These are phyloP conservation scores for Casuarina glauca DNA, from an alignment of 306 rosid genomes.

Conservation along the genomic window DNA sequence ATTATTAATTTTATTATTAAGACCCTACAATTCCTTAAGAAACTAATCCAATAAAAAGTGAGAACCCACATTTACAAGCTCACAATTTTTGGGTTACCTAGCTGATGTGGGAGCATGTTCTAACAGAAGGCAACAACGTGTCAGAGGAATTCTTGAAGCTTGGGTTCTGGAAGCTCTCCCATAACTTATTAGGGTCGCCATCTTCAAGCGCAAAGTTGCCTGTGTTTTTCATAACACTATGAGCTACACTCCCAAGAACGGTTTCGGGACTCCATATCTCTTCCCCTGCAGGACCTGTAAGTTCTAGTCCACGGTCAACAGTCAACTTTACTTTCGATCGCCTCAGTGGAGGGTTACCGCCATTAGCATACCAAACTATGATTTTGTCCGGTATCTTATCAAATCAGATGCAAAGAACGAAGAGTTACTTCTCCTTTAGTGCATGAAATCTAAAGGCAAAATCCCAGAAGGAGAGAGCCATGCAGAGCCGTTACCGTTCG, in stretches of 20 bases:
- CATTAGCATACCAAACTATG: constrained; percentile 32
- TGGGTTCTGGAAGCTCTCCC: constrained; percentile 50
- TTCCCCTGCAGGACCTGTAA: constrained; percentile 28
- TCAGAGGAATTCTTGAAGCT: constrained; percentile 12
- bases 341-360: constrained; percentile 11
- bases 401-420: constrained; percentile 28
- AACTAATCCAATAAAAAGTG: too few species aligned
- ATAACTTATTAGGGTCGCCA: not conserved
- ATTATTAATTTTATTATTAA: too few species aligned
- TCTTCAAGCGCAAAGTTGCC: constrained; percentile 51
- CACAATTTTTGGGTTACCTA: constrained; percentile 36
- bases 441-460: constrained; percentile 36
- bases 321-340: constrained; percentile 28
- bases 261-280: constrained; percentile 25
- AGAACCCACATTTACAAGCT: constrained; percentile 11
- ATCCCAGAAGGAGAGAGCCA: constrained; percentile 38
- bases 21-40: too few species aligned
- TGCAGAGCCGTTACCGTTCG: not conserved
- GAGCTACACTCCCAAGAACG: constrained; percentile 5
- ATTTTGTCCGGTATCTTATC: not conserved
- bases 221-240: constrained; percentile 32
- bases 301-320: constrained; percentile 29
- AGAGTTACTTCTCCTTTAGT: constrained; percentile 9
- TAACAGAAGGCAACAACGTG: constrained; percentile 41
- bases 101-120: too few species aligned